Evolutionary conservation across 495 filamentous ascomycete species (phyloP).

Genomic region (Lentithecium fluviatile): DNA sequence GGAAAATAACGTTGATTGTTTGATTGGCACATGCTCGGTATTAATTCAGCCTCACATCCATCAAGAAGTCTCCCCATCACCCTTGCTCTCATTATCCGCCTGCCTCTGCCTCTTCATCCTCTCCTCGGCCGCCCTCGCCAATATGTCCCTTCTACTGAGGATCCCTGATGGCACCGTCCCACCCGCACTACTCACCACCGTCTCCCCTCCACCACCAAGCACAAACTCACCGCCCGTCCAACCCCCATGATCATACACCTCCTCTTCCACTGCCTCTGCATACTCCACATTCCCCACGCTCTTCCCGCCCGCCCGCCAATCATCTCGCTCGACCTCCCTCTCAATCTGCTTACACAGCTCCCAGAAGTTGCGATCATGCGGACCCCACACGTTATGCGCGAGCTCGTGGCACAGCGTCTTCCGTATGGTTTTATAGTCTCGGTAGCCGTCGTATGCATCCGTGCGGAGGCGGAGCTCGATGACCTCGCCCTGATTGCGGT

Average conservation of each 20-base stretch:
- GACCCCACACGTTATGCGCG: constrained; percentile 81
- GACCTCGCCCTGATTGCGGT: constrained; percentile 82
- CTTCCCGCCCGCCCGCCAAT: constrained; percentile 70
- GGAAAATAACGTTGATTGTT: not conserved
- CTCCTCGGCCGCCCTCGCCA: constrained; percentile 74
- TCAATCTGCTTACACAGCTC: constrained; percentile 81
- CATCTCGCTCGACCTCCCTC: constrained; percentile 73
- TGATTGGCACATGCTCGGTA: not conserved
- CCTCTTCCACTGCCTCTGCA: constrained; percentile 64
- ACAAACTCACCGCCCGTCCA: constrained; percentile 89
- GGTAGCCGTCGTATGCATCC: constrained; percentile 89
- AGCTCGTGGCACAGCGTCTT: constrained; percentile 94
- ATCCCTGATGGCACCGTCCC: constrained; percentile 32
- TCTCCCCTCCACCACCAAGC: constrained; percentile 57
- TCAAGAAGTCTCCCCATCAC: not conserved
- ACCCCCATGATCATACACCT: constrained; percentile 70
- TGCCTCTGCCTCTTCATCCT: constrained; percentile 59
- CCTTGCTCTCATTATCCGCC: constrained; percentile 22
- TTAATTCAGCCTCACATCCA: no score
- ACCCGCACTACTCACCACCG: constrained; percentile 34
- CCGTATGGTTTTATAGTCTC: constrained; percentile 85
- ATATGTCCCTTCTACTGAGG: constrained; percentile 63
- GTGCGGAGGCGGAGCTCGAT: constrained; percentile 89
- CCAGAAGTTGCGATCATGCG: constrained; percentile 89
- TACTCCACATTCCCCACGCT: constrained; percentile 65